Conservation (phyloP, 495 filamentous ascomycete genomes). For the Aspergillus asperescens region DNA sequence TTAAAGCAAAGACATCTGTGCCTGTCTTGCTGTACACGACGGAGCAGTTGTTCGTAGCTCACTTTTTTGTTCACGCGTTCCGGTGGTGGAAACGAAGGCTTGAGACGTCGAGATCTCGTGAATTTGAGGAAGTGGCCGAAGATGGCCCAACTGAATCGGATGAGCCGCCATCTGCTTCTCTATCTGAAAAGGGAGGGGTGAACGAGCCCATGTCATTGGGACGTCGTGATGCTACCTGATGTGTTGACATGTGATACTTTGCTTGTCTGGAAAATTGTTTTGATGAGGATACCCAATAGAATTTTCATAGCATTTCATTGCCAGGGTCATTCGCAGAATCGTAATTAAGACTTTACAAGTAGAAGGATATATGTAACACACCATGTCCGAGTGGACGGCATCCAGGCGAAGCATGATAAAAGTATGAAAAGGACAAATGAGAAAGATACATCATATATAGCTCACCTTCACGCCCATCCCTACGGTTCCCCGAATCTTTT, state of each 20-base stretch:
- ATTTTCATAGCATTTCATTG: slow-evolving; percentile 1
- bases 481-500: slow-evolving; percentile 76
- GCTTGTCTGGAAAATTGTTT: neutral
- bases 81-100: slow-evolving; percentile 33
- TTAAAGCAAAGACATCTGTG: slow-evolving; percentile 48
- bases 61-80: slow-evolving; percentile 50
- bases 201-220: neutral
- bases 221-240: slow-evolving; percentile 1
- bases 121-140: slow-evolving; percentile 16
- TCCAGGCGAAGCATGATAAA: too few species aligned
- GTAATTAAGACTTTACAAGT: slow-evolving; percentile 11
- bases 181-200: neutral
- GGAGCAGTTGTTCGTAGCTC: slow-evolving; percentile 52
- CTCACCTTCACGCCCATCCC: slow-evolving; percentile 98
- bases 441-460: slow-evolving; percentile 61
- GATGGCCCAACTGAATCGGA: neutral
- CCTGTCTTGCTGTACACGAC: slow-evolving; percentile 53
- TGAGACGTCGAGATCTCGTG: neutral
- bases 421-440: slow-evolving; percentile 17
- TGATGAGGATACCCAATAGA: neutral
- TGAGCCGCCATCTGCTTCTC: neutral
- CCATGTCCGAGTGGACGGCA: neutral
- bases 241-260: neutral
- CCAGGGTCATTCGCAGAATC: neutral
- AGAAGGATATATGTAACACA: slow-evolving; percentile 16